Evolutionary conservation across 2,329 filamentous ascomycete species (phyloP).

Genomic region (Phialophora verrucosa): DNA sequence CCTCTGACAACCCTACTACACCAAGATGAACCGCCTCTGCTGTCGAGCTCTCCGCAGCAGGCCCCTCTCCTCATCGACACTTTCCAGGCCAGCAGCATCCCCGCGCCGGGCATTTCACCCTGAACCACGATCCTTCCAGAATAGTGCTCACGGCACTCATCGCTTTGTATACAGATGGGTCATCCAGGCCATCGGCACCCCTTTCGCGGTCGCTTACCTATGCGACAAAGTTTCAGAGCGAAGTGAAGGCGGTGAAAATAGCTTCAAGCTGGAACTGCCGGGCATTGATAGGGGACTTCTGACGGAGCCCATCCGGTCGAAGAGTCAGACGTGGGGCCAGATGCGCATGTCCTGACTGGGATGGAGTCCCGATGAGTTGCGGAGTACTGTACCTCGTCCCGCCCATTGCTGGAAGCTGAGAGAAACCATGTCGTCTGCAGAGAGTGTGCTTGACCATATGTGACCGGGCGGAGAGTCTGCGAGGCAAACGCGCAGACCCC

Average conservation of each 20-base stretch:
- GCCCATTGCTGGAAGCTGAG: background rate
- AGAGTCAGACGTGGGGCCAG: conserved; percentile 24
- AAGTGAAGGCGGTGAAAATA: conserved; percentile 21
- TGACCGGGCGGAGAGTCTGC: too few relatives aligned
- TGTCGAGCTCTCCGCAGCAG: background rate
- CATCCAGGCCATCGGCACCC: conserved; percentile 30
- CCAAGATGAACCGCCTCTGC: background rate
- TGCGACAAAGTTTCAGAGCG: conserved; percentile 27
- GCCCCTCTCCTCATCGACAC: background rate
- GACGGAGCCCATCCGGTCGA: conserved; percentile 28
- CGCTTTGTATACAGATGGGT: conserved; percentile 34
- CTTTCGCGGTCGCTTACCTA: conserved; percentile 30
- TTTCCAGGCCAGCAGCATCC: background rate
- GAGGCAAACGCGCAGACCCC: too few relatives aligned
- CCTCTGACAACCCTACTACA: background rate
- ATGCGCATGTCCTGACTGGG: conserved; percentile 2
- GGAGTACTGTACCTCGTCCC: too few relatives aligned
- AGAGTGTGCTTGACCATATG: too few relatives aligned
- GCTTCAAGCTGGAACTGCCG: conserved; percentile 25
- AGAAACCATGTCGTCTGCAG: background rate
- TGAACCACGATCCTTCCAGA: conserved; percentile 28
- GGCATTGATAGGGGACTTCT: conserved; percentile 25
- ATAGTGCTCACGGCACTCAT: conserved; percentile 26
- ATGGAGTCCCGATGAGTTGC: background rate
- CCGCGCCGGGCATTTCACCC: conserved; percentile 23